Evolutionary conservation across 768 basidiomycete genomes (phyloP).

Genomic region (Agaricus sinodeliciosus): DNA sequence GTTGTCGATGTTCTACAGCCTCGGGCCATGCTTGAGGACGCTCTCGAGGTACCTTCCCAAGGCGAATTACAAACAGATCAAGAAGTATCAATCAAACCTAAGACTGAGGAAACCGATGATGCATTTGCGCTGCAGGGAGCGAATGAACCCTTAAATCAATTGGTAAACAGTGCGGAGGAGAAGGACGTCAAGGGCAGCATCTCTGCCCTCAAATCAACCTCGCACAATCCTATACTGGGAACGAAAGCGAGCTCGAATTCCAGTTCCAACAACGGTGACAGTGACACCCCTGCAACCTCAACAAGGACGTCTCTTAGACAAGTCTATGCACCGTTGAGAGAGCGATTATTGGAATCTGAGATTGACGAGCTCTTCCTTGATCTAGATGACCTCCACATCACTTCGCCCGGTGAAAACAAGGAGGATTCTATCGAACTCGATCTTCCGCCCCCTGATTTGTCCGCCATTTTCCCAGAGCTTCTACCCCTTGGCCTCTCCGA

Average conservation of each 20-base stretch:
- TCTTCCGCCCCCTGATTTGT: constrained; percentile 39
- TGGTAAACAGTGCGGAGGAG: constrained; percentile 2
- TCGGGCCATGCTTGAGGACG: constrained; percentile 47
- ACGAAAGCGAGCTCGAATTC: constrained; percentile 33
- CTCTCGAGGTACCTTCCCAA: constrained; percentile 31
- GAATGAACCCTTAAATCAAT: background rate
- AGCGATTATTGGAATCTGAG: constrained; percentile 56
- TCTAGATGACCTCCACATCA: constrained; percentile 30
- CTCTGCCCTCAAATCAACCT: constrained; percentile 45
- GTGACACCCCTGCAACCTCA: constrained; percentile 22
- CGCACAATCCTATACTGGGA: constrained; percentile 48
- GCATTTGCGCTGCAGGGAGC: constrained; percentile 24
- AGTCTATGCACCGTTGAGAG: constrained; percentile 52
- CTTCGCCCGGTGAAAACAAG: constrained; percentile 15
- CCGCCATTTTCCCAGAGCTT: constrained; percentile 82
- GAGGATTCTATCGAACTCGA: constrained; percentile 19
- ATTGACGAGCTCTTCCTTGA: constrained; percentile 46
- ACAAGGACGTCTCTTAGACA: constrained; percentile 38
- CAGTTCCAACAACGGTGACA: constrained; percentile 27
- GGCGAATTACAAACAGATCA: constrained; percentile 17
- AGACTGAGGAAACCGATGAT: constrained; percentile 53
- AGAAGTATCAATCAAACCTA: constrained; percentile 18
- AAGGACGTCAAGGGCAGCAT: constrained; percentile 11
- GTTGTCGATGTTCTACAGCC: constrained; percentile 59
- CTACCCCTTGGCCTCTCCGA: constrained; percentile 54